Evolutionary conservation across 805 yeast genomes (phyloP), one percentile per base, ranked within the genome.

Genomic region (Myxozyma monticola): DNA sequence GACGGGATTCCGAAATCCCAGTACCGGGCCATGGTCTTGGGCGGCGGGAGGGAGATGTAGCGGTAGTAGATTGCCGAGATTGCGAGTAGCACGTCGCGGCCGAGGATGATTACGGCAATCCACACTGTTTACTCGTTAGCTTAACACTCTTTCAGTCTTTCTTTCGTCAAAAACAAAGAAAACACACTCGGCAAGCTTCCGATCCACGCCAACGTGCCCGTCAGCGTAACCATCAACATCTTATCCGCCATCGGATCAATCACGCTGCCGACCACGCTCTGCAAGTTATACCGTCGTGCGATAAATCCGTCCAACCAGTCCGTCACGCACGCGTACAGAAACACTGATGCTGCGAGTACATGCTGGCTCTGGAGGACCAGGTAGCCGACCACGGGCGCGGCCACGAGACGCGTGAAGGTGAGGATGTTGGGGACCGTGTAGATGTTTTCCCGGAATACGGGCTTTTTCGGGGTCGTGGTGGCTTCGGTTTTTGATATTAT

Each of bases 211-310:
- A 93, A 69, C 45, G 95, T 81, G 0, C 83, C 74, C 0, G 98
- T 90, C 44, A 95, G 80, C 0, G 86, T 80, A 18, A 91, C 77
- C 96, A 93, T 89, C 40, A 93, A 73, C 14, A 85, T 73, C 65
- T 93, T 93, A 65, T 93, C 99, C 0, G 99, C 99, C 71, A 88
- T 75, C 0, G 99, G 99, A 63, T 93, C 99, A 29, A 95, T 72
- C 14, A 93, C 83, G 0, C 96, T 84, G 0, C 99, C 99, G 5
- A 89, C 78, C 1, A 86, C 83, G 1, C 96, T 82, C 61, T 81
- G 78, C 76, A 85, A 72, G 48, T 88, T 81, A 72, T 68, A 91
- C 52, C 70, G 77, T 48, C 99, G 75, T 3, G 99, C 99, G 56
- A 95, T 80, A 62, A 70, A 86, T 0, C 99, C 99, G 67, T 93